A percentile compares a stretch with the other conserved stretches of the same genome.
Conservation (phyloP, 192 early-diverging fungal species). For the Mortierella antarctica region DNA sequence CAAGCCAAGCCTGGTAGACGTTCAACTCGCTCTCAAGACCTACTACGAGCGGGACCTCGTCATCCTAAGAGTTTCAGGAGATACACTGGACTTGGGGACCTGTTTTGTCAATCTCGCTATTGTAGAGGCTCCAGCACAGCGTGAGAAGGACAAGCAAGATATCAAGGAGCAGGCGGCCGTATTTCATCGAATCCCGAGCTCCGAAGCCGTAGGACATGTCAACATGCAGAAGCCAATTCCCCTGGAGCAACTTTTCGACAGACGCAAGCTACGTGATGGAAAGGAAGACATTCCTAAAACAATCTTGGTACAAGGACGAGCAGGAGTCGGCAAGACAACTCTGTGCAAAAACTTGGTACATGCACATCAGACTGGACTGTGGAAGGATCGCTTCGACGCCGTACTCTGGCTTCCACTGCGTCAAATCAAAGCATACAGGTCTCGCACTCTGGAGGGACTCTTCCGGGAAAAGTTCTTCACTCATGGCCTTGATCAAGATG, state of each 20-base stretch:
- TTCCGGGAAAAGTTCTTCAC: slow-evolving; percentile 2
- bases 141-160: slow-evolving; percentile 4
- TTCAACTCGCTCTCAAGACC: slow-evolving; percentile 6
- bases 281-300: neutral
- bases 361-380: slow-evolving; percentile 1
- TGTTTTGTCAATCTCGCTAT: slow-evolving; percentile 16
- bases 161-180: slow-evolving; percentile 9
- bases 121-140: slow-evolving; percentile 6
- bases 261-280: slow-evolving; percentile 9
- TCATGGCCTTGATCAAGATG: neutral
- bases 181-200: slow-evolving; percentile 13
- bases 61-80: neutral
- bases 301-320: slow-evolving; percentile 15
- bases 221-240: neutral
- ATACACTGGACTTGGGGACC: neutral
- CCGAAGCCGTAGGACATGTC: neutral
- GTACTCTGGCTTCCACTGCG: slow-evolving; percentile 15
- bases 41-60: neutral
- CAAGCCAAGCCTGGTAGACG: neutral
- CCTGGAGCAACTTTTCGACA: slow-evolving; percentile 10
- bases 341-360: slow-evolving; percentile 16
- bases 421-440: neutral
- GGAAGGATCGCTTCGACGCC: slow-evolving; percentile 4
- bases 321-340: slow-evolving; percentile 21
- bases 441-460: slow-evolving; percentile 3